Evolutionary conservation across 768 basidiomycete species (phyloP).

Genomic region (Candolleomyces eurysporus): DNA sequence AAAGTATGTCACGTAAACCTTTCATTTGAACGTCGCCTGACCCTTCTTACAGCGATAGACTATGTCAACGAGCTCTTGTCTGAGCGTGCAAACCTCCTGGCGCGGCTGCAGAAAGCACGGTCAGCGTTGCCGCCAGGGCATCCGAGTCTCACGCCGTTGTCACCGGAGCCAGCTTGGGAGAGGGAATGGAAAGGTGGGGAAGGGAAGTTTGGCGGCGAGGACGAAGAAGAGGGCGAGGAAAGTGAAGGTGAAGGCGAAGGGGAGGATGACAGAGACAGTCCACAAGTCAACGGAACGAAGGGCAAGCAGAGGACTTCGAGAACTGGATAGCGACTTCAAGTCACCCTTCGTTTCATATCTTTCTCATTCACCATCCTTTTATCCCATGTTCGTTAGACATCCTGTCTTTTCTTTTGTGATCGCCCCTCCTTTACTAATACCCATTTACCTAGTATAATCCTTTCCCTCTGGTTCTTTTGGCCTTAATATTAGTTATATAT

Average conservation of each 20-base stretch:
- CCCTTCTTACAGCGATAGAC: constrained; percentile 67
- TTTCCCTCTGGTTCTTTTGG: too few species aligned
- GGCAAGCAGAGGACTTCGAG: constrained; percentile 5
- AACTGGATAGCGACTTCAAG: too few species aligned
- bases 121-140: constrained; percentile 57
- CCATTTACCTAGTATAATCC: too few species aligned
- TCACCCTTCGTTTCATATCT: too few species aligned
- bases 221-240: constrained; percentile 45
- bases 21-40: constrained; percentile 7
- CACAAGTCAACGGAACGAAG: background rate
- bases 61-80: constrained; percentile 68
- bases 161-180: constrained; percentile 64
- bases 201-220: constrained; percentile 44
- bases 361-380: too few species aligned
- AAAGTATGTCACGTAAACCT: constrained; percentile 57
- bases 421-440: too few species aligned
- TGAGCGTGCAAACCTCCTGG: constrained; percentile 54
- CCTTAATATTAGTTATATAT: too few species aligned
- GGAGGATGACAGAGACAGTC: constrained; percentile 21
- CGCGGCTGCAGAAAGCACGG: constrained; percentile 61
- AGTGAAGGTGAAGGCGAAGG: constrained; percentile 26
- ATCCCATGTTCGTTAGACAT: too few species aligned
- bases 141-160: constrained; percentile 43
- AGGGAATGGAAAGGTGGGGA: constrained; percentile 81
- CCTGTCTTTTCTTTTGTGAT: too few species aligned